These are phyloP conservation scores for Verticillium isaacii DNA, from an alignment of 2,329 filamentous ascomycete species.

Conservation along the genomic window DNA sequence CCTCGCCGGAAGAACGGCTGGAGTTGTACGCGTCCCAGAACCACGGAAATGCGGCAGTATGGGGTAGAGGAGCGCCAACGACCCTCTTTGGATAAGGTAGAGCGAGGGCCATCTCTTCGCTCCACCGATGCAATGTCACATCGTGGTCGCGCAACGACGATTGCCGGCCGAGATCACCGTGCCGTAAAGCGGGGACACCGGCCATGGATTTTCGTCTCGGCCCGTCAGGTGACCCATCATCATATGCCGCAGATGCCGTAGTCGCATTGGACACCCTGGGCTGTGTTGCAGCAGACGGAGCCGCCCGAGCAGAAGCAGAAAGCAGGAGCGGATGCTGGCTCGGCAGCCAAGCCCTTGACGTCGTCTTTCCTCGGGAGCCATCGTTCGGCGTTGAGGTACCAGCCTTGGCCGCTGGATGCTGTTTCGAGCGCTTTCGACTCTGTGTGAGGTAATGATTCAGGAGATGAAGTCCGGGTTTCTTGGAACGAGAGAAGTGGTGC, in stretches of 20 bases:
- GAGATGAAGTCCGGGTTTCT: background rate
- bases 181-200: background rate
- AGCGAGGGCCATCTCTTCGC: background rate
- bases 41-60: background rate
- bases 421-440: background rate
- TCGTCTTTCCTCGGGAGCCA: background rate
- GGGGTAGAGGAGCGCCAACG: background rate
- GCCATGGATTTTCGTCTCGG: background rate
- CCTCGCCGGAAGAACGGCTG: background rate
- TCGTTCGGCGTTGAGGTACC: constrained; percentile 1
- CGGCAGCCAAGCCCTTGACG: constrained; percentile 1
- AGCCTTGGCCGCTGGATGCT: constrained; percentile 3
- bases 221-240: background rate
- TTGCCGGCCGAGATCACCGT: background rate
- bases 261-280: constrained; percentile 17
- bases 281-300: constrained; percentile 19
- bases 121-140: background rate
- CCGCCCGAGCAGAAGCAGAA: constrained; percentile 23
- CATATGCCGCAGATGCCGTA: constrained; percentile 23
- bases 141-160: background rate
- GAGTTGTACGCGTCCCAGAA: background rate
- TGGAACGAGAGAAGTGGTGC: background rate
- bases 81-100: background rate
- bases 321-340: background rate
- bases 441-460: background rate